Percentiles rank a stretch among this genome's conserved stretches.
phyloP scores from a whole-genome alignment of 2,329 filamentous ascomycete genomes.

The Aspergillus sojae region DNA sequence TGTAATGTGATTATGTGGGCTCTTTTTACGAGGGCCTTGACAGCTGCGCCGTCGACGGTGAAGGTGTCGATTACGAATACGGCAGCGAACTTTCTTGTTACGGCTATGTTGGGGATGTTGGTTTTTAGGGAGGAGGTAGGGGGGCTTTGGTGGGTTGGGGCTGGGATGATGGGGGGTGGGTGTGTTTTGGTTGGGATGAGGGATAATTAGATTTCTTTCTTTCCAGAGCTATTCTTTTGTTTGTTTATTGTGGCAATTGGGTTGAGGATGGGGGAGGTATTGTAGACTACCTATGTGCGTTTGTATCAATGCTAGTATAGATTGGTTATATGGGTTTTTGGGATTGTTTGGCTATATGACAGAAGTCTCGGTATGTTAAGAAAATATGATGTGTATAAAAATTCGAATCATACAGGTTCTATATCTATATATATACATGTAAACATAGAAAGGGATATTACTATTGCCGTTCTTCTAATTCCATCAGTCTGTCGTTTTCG shows the following conservation, averaged over 20 bases:
- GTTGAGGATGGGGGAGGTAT: neutral
- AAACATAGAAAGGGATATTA: neutral
- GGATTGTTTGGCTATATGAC: neutral
- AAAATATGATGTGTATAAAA: neutral
- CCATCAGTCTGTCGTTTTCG: slow-evolving; percentile 17
- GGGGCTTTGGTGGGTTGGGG: slow-evolving; percentile 64
- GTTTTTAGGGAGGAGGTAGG: slow-evolving; percentile 61
- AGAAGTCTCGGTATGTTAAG: neutral
- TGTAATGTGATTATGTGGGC: slow-evolving; percentile 69
- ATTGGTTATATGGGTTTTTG: neutral
- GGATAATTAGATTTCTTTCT: slow-evolving; percentile 37
- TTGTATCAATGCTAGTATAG: neutral
- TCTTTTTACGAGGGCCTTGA: slow-evolving; percentile 64
- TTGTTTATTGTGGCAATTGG: neutral
- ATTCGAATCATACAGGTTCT: neutral
- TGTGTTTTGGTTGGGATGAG: slow-evolving; percentile 65
- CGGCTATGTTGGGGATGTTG: slow-evolving; percentile 59
- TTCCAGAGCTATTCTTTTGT: neutral
- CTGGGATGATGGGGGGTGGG: slow-evolving; percentile 60
- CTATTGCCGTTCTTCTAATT: slow-evolving; percentile 41
- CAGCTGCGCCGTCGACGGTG: slow-evolving; percentile 61
- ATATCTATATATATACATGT: slow-evolving; percentile 1
- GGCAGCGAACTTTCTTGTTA: slow-evolving; percentile 64
- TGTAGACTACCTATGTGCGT: neutral
- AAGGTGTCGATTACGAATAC: slow-evolving; percentile 68